Conservation (phyloP, 495 filamentous ascomycete genomes). For the Tuber aestivum region DNA sequence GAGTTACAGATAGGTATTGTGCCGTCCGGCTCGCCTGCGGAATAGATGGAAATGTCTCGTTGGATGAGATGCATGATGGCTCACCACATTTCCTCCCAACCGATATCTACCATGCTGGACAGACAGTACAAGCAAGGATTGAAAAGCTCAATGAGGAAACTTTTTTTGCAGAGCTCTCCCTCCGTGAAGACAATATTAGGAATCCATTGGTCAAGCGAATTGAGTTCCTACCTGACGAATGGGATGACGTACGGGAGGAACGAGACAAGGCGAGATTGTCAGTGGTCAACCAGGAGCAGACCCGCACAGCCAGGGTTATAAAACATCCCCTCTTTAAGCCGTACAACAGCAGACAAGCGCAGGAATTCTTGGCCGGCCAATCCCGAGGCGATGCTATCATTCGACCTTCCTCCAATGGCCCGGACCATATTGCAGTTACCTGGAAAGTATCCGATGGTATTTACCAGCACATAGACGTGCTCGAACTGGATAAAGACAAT, state of each 20-base stretch:
- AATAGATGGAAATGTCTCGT: slow-evolving; percentile 69
- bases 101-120: slow-evolving; percentile 62
- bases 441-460: slow-evolving; percentile 97
- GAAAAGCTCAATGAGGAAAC: slow-evolving; percentile 74
- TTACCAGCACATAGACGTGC: slow-evolving; percentile 94
- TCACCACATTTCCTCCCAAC: slow-evolving; percentile 42
- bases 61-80: slow-evolving; percentile 39
- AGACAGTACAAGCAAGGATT: slow-evolving; percentile 83
- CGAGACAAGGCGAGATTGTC: slow-evolving; percentile 68
- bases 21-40: slow-evolving; percentile 91
- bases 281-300: slow-evolving; percentile 41
- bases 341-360: slow-evolving; percentile 87
- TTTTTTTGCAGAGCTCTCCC: slow-evolving; percentile 71
- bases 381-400: slow-evolving; percentile 86
- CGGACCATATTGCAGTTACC: slow-evolving; percentile 89
- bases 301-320: slow-evolving; percentile 81
- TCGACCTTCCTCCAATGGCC: slow-evolving; percentile 85
- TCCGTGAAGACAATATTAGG: slow-evolving; percentile 71
- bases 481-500: slow-evolving; percentile 92
- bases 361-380: slow-evolving; percentile 83
- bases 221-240: slow-evolving; percentile 69
- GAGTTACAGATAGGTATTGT: slow-evolving; percentile 83
- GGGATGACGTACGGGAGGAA: slow-evolving; percentile 76
- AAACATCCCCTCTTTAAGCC: slow-evolving; percentile 92
- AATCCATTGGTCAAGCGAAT: slow-evolving; percentile 59